These are phyloP conservation scores for Colletotrichum sp. DNA, from an alignment of 2,329 filamentous ascomycete species.

Conservation along the genomic window DNA sequence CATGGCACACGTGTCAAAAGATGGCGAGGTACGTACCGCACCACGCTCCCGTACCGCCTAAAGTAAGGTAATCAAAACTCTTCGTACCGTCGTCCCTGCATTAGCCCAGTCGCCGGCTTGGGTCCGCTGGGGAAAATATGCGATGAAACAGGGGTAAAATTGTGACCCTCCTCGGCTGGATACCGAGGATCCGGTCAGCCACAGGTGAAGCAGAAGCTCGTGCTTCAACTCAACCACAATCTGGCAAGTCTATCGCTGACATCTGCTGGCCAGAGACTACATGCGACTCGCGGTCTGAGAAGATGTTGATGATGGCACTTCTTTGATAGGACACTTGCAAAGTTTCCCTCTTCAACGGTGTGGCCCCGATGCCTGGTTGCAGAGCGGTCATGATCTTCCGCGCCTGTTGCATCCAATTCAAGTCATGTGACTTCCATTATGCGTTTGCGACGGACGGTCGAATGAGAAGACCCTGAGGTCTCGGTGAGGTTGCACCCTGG, in stretches of 20 bases:
- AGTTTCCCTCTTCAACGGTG: not conserved
- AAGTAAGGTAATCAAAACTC: conserved; percentile 9
- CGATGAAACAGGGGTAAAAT: conserved; percentile 23
- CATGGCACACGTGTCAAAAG: conserved; percentile 19
- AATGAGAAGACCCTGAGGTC: not conserved
- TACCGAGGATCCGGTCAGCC: conserved; percentile 18
- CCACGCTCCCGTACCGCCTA: not conserved
- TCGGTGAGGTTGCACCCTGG: conserved; percentile 13
- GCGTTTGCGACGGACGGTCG: not conserved
- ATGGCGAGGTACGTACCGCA: not conserved
- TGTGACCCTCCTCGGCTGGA: conserved; percentile 20
- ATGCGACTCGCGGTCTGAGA: not conserved
- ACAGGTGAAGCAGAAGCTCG: conserved; percentile 7
- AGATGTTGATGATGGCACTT: not conserved
- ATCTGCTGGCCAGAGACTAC: not conserved
- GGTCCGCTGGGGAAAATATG: conserved; percentile 18
- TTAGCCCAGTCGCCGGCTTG: conserved; percentile 17
- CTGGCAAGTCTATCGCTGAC: not conserved
- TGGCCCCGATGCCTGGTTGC: not conserved
- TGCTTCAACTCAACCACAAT: not conserved
- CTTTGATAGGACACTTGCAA: not conserved
- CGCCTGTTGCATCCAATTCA: not conserved
- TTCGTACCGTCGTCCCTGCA: conserved; percentile 21
- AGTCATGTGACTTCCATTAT: conserved; percentile 1
- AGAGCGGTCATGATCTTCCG: not conserved